Evolutionary conservation across 352 stramenopile species (phyloP), one percentile per base, ranked within the genome.

Genomic region (Pythium volutum): DNA sequence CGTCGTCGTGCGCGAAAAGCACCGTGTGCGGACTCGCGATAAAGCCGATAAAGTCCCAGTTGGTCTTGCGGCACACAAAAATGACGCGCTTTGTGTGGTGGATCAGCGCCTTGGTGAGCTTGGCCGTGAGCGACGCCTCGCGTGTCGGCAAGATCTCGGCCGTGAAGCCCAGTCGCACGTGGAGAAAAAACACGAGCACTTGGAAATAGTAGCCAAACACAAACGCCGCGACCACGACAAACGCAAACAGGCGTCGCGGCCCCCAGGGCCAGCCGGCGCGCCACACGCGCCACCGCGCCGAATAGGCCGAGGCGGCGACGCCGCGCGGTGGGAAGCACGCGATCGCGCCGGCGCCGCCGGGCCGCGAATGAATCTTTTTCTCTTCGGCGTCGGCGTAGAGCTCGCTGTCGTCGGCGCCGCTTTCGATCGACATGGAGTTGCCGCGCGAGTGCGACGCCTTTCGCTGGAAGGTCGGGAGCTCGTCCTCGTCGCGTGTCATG

Each of bases 1-100:
- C 81, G 54, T 88, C 77, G 16, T 87, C 63, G 48, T 91, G 81
- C 3, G 75, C 81, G 50, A 91, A 91, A 14, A 91, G 57, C 49
- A 88, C 75, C 5, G 77, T 71, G 51, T 85, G 77, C n/a, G 81
- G 81, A 18, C 62, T 85, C 38, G 79, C 70, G 31, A 89, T 74
- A 29, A 91, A 78, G 26, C 81, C 81, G 16, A 91, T 52, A 61
- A 84, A 91, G 73, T 91, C 81, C 81, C 81, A 91, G 47, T 91
- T 91, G 53, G 81, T 89, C 58, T 84, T 79, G 49, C 81, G 74
- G 67, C 79, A 86, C 16, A 91, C 81, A 39, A 88, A 91, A 38
- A 89, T 71, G 20, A 91, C 69, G 39, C 75, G 78, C 46, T 79
- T 76, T 22, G 77, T 89, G 55, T 80, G 62, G 38, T 87, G 70